Evolutionary conservation across 2,329 filamentous ascomycete genomes (phyloP), one percentile per base, ranked within the genome.

Genomic region (Sphaerostilbella broomeana): DNA sequence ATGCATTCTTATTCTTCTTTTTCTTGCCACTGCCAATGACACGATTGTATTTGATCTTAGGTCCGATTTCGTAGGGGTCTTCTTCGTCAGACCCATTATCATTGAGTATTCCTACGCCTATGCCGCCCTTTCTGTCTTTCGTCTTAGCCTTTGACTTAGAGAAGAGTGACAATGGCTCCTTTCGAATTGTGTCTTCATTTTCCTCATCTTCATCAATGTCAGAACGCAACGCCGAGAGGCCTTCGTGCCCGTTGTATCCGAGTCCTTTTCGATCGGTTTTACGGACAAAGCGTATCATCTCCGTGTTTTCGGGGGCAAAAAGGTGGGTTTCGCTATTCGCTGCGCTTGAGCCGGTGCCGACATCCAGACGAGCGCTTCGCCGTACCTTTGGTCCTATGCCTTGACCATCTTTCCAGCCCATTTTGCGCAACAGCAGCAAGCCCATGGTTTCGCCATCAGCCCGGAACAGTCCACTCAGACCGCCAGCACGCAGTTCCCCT

Each of bases 371-470:
- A 25, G 88, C 86, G 56, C 71, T 73, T 34, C 92, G 76, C 38
- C 80, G 78, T 22, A 95, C 68, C 60, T 87, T 95, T 16, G 88
- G 87, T 1, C 92, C 92, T 46, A 97, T 80, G 4, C 92, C 92
- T 61, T 97, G 89, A 1, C 89, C 90, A 47, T 90, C 84, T 53
- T 83, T 85, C 92, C 92, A 98, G 12, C 90, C 92, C 90, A 98
- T 97, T 54, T 75, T 84, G 56, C 84, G 86, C 43, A 97, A 67
- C 12, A 98, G 68, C 56, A 85, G 89, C 11, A 84, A 71, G 2
- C 92, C 92, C 72, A 94, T 87, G 0, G 87, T 94, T 46, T 95
- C 86, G 24, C 86, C 86, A 7, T 78, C 73, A 0, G 70, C 67
- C 41, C 75, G 74, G 47, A 95, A 79, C 1, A 95, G 63, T 35